Conservation (phyloP, 2,329 filamentous ascomycete genomes). For the Pseudopithomyces maydicus region DNA sequence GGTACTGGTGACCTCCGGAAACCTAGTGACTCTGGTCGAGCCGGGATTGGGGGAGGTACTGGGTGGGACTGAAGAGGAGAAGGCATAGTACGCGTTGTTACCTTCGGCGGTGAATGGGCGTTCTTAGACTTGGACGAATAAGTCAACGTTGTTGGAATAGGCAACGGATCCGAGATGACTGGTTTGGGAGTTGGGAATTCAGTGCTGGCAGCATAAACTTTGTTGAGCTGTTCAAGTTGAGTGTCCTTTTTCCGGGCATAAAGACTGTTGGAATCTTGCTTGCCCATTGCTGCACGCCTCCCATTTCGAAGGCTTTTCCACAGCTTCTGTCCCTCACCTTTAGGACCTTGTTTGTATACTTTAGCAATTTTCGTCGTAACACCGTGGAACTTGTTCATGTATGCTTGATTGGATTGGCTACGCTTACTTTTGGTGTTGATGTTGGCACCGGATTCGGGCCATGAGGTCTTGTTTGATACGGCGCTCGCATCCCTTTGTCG, state of each 20-base stretch:
- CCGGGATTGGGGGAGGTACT: not conserved
- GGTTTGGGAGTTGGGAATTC: not conserved
- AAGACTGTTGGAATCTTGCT: not conserved
- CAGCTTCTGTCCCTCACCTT: constrained; percentile 33
- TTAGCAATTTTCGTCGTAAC: not conserved
- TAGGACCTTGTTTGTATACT: constrained; percentile 27
- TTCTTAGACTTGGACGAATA: too few species aligned
- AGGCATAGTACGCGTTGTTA: not conserved
- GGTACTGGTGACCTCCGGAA: not conserved
- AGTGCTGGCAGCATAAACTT: not conserved
- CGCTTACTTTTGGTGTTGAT: not conserved
- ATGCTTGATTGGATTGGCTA: not conserved
- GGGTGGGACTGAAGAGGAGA: not conserved
- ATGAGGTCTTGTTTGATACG: not conserved
- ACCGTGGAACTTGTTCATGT: not conserved
- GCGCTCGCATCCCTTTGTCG: not conserved
- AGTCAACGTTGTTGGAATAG: too few species aligned
- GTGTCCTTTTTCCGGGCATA: not conserved
- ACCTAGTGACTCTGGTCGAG: not conserved
- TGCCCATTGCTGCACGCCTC: constrained; percentile 3
- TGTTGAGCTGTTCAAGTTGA: not conserved
- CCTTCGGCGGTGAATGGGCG: too few species aligned
- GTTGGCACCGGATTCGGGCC: not conserved
- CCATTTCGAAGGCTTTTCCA: constrained; percentile 24
- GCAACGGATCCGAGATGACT: not conserved